Base-by-base conservation (phyloP, 2,329 filamentous ascomycete genomes). In the Epichloe sp. region DNA sequence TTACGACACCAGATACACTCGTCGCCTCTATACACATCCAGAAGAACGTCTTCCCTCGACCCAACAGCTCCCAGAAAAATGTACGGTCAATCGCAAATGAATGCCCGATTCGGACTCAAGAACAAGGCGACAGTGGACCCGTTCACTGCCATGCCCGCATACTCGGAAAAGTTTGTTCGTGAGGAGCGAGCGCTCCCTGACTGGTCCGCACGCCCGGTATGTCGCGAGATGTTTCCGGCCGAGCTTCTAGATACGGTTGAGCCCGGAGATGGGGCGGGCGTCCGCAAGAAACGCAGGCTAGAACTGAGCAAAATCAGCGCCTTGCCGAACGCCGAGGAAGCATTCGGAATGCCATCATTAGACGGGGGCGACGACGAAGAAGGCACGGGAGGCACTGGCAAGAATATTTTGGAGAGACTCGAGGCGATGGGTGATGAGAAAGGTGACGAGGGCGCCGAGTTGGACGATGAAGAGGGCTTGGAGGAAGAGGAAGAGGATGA, bases 1-100 rank as follows among this genome's bases (percentile, higher is more conserved):
- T 71, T 80, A 60, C 76, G 77, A 48, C 76, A 75, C 56, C 75
- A 79, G 58, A 70, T 76, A 58, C 78, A 80, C 63, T 68, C 71
- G 52, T 71, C 73, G 1, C 70, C 76, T 1, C 69, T 81, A 36
- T 80, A 80, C 64, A 81, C 78, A 7, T 75, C 78, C 51, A 72
- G 72, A 45, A 75, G 75, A 55, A 69, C 69, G 21, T 61, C 64
- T 23, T 58, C 63, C 14, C 60, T 64, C 49, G 71, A 73, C 35
- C 68, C 71, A 5, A 64, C 67, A 5, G 67, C 63, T 14, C 66
- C 65, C 35, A 62, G 65, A 49, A 70, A 66, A 54, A 65, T 59
- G 61, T 80, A 81, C 64, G 76, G 76, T 57, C 77, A 78, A 59
- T 70, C 74, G n/a, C 78, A 81, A 64, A 66, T 74, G 60, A 80